Evolutionary conservation across 208 protist genomes (phyloP).

Genomic region (Trichomonas gallinae): DNA sequence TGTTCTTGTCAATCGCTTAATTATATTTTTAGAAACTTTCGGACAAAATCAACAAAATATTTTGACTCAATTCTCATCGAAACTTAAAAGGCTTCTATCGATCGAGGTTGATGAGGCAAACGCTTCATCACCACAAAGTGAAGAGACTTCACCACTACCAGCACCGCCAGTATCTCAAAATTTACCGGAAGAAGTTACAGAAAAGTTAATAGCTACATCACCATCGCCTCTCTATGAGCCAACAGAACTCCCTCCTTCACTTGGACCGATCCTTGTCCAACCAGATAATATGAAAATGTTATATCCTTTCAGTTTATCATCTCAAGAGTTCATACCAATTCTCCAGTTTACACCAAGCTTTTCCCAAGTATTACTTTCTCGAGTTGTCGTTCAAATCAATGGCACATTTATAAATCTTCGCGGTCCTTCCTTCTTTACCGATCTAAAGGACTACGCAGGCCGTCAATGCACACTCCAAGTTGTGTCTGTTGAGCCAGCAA

Average conservation of each 20-base stretch:
- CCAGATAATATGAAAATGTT: background rate
- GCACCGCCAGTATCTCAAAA: background rate
- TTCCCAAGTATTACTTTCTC: background rate
- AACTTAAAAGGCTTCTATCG: background rate
- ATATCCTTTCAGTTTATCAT: background rate
- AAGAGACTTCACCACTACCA: background rate
- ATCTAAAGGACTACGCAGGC: background rate
- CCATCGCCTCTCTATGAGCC: background rate
- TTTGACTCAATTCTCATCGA: background rate
- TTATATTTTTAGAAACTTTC: constrained; percentile 12
- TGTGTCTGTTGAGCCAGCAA: background rate
- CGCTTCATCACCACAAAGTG: background rate
- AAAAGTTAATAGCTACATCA: background rate
- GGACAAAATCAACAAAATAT: constrained; percentile 10
- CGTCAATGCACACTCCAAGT: background rate
- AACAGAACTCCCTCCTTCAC: background rate
- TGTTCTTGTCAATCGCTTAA: background rate
- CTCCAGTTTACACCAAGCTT: background rate
- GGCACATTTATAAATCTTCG: background rate
- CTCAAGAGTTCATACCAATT: background rate
- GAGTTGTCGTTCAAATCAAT: background rate
- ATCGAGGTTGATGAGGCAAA: background rate
- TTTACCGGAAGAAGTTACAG: background rate
- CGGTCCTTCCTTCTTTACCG: background rate
- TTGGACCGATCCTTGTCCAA: background rate